phyloP scores from a whole-genome alignment of 1,139 yeast genomes.

The Kodamaea arcana region DNA sequence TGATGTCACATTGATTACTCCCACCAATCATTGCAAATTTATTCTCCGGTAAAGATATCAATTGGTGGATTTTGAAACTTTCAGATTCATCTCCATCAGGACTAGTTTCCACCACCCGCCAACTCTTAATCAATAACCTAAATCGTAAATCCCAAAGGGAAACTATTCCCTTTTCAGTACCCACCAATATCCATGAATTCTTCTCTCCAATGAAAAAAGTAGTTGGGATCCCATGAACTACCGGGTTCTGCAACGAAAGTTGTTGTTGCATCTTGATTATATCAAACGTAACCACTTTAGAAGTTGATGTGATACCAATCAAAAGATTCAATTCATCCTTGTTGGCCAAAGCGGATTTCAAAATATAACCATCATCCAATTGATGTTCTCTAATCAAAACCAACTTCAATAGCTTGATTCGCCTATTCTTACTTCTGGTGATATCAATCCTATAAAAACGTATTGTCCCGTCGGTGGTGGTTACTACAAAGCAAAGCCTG shows the following conservation, averaged over 20 bases:
- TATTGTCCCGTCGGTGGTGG: slow-evolving; percentile 62
- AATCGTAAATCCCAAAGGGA: slow-evolving; percentile 83
- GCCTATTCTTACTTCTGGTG: slow-evolving; percentile 30
- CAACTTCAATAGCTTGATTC: slow-evolving; percentile 33
- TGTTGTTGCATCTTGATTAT: slow-evolving; percentile 52
- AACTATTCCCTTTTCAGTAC: slow-evolving; percentile 70
- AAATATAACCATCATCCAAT: slow-evolving; percentile 40
- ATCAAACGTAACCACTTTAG: slow-evolving; percentile 55
- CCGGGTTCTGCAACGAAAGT: slow-evolving; percentile 49
- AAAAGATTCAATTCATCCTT: slow-evolving; percentile 20
- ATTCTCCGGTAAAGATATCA: slow-evolving; percentile 29
- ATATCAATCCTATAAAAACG: slow-evolving; percentile 56
- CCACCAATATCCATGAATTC: slow-evolving; percentile 63
- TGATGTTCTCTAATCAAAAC: slow-evolving; percentile 42
- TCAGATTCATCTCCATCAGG: slow-evolving; percentile 5
- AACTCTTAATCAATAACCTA: slow-evolving; percentile 53
- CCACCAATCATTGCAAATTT: slow-evolving; percentile 65
- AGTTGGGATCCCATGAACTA: slow-evolving; percentile 61
- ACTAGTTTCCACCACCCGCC: slow-evolving; percentile 36
- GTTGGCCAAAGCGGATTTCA: slow-evolving; percentile 32
- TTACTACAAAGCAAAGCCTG: slow-evolving; percentile 63
- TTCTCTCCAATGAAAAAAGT: slow-evolving; percentile 54
- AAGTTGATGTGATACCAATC: slow-evolving; percentile 50
- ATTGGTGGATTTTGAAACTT: slow-evolving; percentile 44
- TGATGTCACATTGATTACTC: slow-evolving; percentile 52